These are phyloP conservation scores for Geosmithia flava DNA, from an alignment of 2,329 filamentous ascomycete genomes.

Conservation along the genomic window DNA sequence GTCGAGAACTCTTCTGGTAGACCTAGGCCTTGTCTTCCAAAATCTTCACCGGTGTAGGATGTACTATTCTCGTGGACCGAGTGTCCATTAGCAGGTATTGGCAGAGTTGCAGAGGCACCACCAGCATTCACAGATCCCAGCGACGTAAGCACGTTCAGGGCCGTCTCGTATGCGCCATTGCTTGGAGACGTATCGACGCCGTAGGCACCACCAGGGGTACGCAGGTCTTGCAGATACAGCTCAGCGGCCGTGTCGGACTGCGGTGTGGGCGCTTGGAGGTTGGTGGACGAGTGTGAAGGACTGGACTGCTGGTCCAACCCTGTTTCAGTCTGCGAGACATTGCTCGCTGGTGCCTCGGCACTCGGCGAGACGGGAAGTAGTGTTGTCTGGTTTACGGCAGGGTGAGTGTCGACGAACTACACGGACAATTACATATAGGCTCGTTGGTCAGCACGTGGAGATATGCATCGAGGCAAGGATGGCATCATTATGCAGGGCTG, in stretches of 20 bases:
- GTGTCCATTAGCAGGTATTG: background rate
- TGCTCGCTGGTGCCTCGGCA: background rate
- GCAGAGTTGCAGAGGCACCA: background rate
- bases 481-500: background rate
- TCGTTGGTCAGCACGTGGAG: background rate
- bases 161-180: conserved; percentile 17
- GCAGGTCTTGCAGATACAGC: background rate
- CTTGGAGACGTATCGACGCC: conserved; percentile 7
- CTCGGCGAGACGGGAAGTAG: background rate
- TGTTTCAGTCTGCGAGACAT: background rate
- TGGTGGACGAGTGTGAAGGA: background rate
- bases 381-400: background rate
- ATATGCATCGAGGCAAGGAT: background rate
- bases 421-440: background rate
- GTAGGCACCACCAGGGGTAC: background rate
- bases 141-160: conserved; percentile 18
- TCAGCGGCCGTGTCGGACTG: background rate
- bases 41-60: background rate
- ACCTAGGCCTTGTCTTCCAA: background rate
- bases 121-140: conserved; percentile 10
- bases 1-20: conserved; percentile 8
- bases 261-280: background rate
- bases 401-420: background rate
- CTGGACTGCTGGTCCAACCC: background rate
- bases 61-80: background rate